These are phyloP conservation scores for Dimocarpus longan DNA, from an alignment of 345 rosid genomes.

Conservation along the genomic window DNA sequence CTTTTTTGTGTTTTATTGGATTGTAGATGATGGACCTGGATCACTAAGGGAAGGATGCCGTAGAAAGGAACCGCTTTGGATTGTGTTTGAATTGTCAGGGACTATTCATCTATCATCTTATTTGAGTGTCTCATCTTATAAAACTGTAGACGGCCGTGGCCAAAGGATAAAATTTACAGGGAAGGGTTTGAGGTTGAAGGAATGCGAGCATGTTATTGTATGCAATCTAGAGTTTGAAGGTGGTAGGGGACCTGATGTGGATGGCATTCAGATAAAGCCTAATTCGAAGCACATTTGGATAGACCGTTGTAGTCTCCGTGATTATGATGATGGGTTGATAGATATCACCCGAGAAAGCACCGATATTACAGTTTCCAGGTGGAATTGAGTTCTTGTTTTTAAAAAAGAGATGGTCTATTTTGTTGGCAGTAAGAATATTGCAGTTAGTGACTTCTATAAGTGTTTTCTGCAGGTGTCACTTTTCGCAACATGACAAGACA, in stretches of 20 bases:
- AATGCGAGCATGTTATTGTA: conserved; percentile 79
- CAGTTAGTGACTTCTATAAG: conserved; percentile 16
- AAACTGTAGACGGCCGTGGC: conserved; percentile 95
- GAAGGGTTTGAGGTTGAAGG: conserved; percentile 87
- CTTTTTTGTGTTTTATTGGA: not conserved
- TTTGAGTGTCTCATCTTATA: conserved; percentile 77
- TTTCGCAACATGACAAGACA: conserved; percentile 81
- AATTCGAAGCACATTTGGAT: conserved; percentile 88
- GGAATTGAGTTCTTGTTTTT: not conserved
- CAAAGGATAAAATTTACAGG: conserved; percentile 81
- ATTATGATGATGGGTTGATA: conserved; percentile 87
- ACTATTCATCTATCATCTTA: conserved; percentile 62
- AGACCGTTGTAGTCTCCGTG: conserved; percentile 86
- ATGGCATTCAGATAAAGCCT: conserved; percentile 95
- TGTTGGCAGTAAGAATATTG: not conserved
- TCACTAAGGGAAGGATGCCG: conserved; percentile 79
- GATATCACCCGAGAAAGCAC: conserved; percentile 97
- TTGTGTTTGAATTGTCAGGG: conserved; percentile 82
- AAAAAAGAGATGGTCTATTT: not conserved
- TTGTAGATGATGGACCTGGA: conserved; percentile 90
- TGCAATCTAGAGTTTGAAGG: conserved; percentile 92
- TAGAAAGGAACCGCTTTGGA: conserved; percentile 85
- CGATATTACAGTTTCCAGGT: conserved; percentile 90
- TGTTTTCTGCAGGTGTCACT: conserved; percentile 66
- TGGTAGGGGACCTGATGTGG: conserved; percentile 84